Base-by-base conservation (phyloP, 164 flowering plant species). In the Liquidambar formosana region DNA sequence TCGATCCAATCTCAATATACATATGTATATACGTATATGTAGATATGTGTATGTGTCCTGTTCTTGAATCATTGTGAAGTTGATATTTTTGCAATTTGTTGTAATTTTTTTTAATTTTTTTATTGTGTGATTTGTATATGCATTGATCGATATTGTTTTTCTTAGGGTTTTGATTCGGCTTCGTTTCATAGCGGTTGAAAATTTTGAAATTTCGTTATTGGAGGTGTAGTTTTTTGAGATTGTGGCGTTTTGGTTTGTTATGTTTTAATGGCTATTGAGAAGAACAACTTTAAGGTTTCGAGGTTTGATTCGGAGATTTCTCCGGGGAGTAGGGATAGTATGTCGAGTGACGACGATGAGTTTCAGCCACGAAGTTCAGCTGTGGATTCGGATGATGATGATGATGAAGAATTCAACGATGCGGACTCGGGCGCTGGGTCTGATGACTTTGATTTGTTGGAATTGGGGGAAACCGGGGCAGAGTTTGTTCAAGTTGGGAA, bases 401-500 rank as follows among this genome's bases (percentile, higher is more conserved):
- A 88, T 63, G 94, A n/a, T n/a, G n/a, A n/a, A n/a, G n/a, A 64
- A 27, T 48, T 64, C 46, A 15, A 51, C 13, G 67, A 64, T 68
- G 53, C 71, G 44, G 67, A 41, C 45, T 70, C 73, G 38, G 67
- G 67, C 1, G 51, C 51, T 38, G 67, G 67, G 41, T 64, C 67
- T 0, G 67, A 64, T n/a, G 67, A 64, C 51, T 64, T 25, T 64
- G 67, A 64, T 64, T 64, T 64, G 56, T 67, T 85, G 26, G 99
- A 95, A 76, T 79, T 91, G 77, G 98, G 94, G 27, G 95, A 89
- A 70, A 75, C 81, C 48, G 89, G 93, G 63, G 87, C 82, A 4
- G 98, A 95, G 71, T 89, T 88, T 71, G 90, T 97, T 67, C 96
- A 86, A 64, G 70, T 91, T 46, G 94, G 88, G 59, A 82, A 74